Base-by-base conservation (phyloP, 257 asterid species). In the Craterostigma plantagineum region DNA sequence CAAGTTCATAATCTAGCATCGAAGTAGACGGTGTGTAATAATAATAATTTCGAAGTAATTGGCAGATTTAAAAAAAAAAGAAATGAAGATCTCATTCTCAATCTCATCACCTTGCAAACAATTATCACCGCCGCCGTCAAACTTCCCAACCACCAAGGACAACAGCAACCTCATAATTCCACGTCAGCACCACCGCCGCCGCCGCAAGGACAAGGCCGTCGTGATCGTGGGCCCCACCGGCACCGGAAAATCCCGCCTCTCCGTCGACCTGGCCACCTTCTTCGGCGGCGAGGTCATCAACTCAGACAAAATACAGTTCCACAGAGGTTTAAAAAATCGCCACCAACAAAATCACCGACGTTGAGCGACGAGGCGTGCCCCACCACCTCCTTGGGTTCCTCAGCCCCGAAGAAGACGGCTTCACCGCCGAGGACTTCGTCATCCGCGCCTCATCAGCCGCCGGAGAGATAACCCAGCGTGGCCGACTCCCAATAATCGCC, bases 401-500 rank as follows among this genome's bases (percentile, higher is more conserved):
- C 3, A 11, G 10, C 13, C 13, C 30, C 48, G 8, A 27, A 1
- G 48, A 43, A 3, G 9, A 8, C n/a, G n/a, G n/a, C 7, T 43
- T 43, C 48, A 43, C 48, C 10, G 33, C 48, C 23, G 11, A 12
- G 12, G 48, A 43, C 23, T 43, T 43, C 48, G 33, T 27, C 34
- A 3, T 1, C 9, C 12, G 33, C 33, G 48, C 48, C 10, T 1
- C 33, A 4, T 11, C 9, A 11, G 9, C 30, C 30, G 13, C 23
- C 13, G 17, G 12, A 9, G 11, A 9, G 48, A 43, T 43, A 2
- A 27, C 10, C 30, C 23, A 12, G 11, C 27, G 33, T 1, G 33
- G 48, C 11, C 17, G 33, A 1, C 8, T 43, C 11, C 48, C 48
- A 6, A 57, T 72, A 14, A 46, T 72, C 67, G 81, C 55, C 10